Percentiles rank a stretch among this genome's conserved stretches.
phyloP scores from a whole-genome alignment of 2,329 filamentous ascomycete species.

The Fragosphaeria purpurea region DNA sequence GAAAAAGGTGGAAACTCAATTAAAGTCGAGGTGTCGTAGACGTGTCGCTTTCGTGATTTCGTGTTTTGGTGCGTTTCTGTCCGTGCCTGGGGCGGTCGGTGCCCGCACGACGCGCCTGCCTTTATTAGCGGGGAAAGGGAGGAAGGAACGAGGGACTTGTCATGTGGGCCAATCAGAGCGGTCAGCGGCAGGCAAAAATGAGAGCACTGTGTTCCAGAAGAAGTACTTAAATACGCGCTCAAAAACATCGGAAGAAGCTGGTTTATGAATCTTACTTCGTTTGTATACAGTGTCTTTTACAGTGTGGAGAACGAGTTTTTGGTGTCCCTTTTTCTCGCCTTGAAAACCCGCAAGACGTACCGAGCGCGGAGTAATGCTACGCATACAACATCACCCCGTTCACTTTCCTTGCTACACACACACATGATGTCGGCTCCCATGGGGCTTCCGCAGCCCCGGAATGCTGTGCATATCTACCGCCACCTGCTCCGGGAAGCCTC shows the following conservation, averaged over 20 bases:
- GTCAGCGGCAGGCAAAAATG: too few species aligned
- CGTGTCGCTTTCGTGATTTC: slow-evolving; percentile 19
- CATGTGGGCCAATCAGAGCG: not conserved
- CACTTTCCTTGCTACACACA: not conserved
- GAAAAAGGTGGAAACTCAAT: slow-evolving; percentile 11
- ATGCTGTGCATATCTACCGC: slow-evolving; percentile 41
- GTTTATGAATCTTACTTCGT: too few species aligned
- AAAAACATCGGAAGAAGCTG: too few species aligned
- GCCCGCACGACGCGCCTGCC: slow-evolving; percentile 12
- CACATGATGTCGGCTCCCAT: not conserved
- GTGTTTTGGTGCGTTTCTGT: slow-evolving; percentile 4
- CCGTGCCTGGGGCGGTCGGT: not conserved
- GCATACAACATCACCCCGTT: too few species aligned
- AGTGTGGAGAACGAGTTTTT: too few species aligned
- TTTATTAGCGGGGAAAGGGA: slow-evolving; percentile 3
- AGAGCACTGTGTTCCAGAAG: too few species aligned
- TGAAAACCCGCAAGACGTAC: not conserved
- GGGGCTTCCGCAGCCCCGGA: slow-evolving; percentile 10
- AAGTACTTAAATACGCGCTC: too few species aligned
- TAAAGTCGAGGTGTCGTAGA: slow-evolving; percentile 13
- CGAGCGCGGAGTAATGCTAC: not conserved
- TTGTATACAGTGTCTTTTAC: too few species aligned
- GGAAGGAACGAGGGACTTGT: not conserved
- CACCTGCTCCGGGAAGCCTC: slow-evolving; percentile 50
- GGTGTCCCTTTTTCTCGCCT: too few species aligned